phyloP scores from a whole-genome alignment of 768 basidiomycete species.

The Amanita jacksonii region DNA sequence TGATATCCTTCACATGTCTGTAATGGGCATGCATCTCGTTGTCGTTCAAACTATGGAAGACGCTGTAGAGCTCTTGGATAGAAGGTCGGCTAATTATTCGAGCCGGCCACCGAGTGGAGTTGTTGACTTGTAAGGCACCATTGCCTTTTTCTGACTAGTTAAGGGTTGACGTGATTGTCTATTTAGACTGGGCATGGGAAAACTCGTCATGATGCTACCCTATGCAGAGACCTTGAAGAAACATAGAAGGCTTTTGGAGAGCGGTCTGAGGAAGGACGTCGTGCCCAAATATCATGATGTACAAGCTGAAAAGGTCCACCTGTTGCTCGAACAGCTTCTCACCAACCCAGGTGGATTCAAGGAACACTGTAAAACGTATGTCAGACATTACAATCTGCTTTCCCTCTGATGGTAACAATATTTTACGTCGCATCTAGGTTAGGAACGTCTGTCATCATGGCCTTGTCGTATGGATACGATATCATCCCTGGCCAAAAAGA shows the following conservation, averaged over 20 bases:
- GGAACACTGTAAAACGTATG: not conserved
- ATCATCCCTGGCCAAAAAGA: not conserved
- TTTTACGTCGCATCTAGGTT: not conserved
- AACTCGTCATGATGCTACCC: not conserved
- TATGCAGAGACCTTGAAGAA: not conserved
- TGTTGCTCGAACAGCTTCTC: not conserved
- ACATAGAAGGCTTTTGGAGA: not conserved
- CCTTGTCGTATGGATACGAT: not conserved
- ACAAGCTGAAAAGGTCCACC: not conserved
- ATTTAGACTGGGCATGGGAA: not conserved
- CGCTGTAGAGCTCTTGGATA: constrained; percentile 9
- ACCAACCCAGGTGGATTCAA: not conserved
- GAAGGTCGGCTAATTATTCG: constrained; percentile 12
- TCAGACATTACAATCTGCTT: not conserved
- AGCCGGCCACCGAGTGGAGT: constrained; percentile 15
- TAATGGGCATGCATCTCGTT: constrained; percentile 1
- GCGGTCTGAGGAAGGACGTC: not conserved
- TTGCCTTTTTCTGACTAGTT: no score
- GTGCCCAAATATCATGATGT: not conserved
- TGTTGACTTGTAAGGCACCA: constrained; percentile 1
- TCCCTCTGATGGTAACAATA: not conserved
- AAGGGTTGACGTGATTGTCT: not conserved
- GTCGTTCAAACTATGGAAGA: constrained; percentile 8
- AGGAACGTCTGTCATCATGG: not conserved
- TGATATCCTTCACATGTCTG: constrained; percentile 7